phyloP scores from a whole-genome alignment of 257 asterid genomes.

The Penstemon davidsonii region DNA sequence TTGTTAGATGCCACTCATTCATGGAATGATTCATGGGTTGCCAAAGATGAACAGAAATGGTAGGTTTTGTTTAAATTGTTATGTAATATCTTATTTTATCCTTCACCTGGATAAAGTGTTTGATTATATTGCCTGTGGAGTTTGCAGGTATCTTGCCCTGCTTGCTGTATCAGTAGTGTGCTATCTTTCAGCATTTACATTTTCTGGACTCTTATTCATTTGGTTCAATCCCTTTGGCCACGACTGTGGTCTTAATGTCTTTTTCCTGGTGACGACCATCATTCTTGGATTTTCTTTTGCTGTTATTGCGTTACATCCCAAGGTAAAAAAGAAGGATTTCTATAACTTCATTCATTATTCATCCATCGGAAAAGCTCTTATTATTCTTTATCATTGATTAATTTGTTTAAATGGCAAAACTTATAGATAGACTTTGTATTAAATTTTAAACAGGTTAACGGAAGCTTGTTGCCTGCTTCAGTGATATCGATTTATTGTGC shows the following conservation, averaged over 20 bases:
- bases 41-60: constrained; percentile 96
- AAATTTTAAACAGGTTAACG: constrained; percentile 66
- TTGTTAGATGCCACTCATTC: constrained; percentile 88
- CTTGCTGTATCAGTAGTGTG: constrained; percentile 75
- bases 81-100: constrained; percentile 7
- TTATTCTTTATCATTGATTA: too few species aligned
- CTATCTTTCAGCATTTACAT: constrained; percentile 69
- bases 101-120: constrained; percentile 15
- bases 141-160: constrained; percentile 78
- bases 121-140: constrained; percentile 26
- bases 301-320: constrained; percentile 78
- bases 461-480: constrained; percentile 95
- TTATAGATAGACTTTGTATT: neutral
- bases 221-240: constrained; percentile 98
- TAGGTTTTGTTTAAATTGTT: constrained; percentile 39
- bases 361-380: neutral
- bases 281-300: constrained; percentile 76
- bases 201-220: constrained; percentile 80
- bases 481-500: constrained; percentile 95
- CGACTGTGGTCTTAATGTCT: constrained; percentile 87
- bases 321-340: constrained; percentile 43
- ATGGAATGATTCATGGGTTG: constrained; percentile 99
- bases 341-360: neutral
- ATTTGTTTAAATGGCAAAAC: neutral
- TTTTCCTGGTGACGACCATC: constrained; percentile 90